Base-by-base conservation (phyloP, 2,329 filamentous ascomycete genomes). In the Alternaria panax region DNA sequence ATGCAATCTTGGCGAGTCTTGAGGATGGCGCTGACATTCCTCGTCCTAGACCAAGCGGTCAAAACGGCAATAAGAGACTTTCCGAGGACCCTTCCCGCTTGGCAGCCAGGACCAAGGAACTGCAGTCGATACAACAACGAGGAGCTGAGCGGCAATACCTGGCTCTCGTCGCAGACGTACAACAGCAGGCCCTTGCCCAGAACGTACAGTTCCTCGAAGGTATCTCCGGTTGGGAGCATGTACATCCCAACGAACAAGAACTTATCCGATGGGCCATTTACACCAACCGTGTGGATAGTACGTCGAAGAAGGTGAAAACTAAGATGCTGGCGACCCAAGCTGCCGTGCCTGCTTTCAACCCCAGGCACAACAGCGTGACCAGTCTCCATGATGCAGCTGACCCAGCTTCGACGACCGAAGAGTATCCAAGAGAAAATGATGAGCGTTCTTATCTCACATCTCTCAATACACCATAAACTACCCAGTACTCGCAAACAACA, bases 21-120 rank as follows among this genome's bases (percentile, higher is more conserved):
- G 12, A 9, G 3, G 7, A 27, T 47, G 9, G 18, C 12, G 20
- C 43, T 22, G 4, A 8, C 27, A 11, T 6, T 22, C 2, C 4
- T 0, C 2, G 4, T 22, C 5, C 18, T 5, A 28, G 7, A 12
- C 5, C 14, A 16, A 47, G 27, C 0, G 0, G 5, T 16, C 6
- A 1, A 1, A 32, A 14, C 7, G 14, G 7, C 4, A 30, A n/a
- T 2, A 41, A 4, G 0, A 51, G 16, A 14, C 16, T 36, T 2
- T 36, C 32, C 24, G 7, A n/a, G 7, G 7, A 4, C 14, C 12
- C 43, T 14, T 14, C 30, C 1, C 27, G 43, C 16, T 1, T 32
- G 27, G 27, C 43, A 1, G 30, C 20, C n/a, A 27, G 47, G 14
- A 38, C 22, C 11, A 20, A 42, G 20, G 9, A 14, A n/a, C 18